These are phyloP conservation scores for Colletotrichum sp. DNA, from an alignment of 2,329 filamentous ascomycete genomes.

Conservation along the genomic window DNA sequence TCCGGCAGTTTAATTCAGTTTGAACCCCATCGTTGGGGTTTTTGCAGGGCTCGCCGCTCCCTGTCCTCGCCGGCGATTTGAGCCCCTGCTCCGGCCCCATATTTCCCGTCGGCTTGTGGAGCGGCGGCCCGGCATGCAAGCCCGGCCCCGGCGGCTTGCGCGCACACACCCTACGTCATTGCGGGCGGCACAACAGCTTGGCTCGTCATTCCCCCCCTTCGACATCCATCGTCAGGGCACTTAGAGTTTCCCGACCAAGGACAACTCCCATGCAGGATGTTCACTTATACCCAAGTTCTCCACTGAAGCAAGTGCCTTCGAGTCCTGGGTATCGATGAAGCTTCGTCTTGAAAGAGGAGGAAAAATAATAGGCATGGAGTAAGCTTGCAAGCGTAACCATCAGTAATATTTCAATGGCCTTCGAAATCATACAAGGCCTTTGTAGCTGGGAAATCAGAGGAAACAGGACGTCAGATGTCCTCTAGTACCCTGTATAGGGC, in stretches of 20 bases:
- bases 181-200: not conserved
- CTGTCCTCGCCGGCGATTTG: not conserved
- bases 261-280: not conserved
- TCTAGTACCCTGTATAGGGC: not conserved
- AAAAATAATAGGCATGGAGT: not conserved
- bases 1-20: not conserved
- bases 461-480: not conserved
- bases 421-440: not conserved
- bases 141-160: not conserved
- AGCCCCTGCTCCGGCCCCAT: not conserved
- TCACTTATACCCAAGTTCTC: not conserved
- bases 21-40: not conserved
- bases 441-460: not conserved
- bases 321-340: not conserved
- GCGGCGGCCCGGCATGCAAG: not conserved
- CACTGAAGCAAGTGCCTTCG: not conserved
- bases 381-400: not conserved
- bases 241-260: conserved; percentile 3
- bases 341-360: not conserved
- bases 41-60: not conserved
- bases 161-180: conserved; percentile 12
- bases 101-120: not conserved
- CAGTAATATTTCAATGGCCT: not conserved
- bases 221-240: not conserved
- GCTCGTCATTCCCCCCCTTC: not conserved